Evolutionary conservation across 345 rosid genomes (phyloP).

Genomic region (Aquilaria sinensis): DNA sequence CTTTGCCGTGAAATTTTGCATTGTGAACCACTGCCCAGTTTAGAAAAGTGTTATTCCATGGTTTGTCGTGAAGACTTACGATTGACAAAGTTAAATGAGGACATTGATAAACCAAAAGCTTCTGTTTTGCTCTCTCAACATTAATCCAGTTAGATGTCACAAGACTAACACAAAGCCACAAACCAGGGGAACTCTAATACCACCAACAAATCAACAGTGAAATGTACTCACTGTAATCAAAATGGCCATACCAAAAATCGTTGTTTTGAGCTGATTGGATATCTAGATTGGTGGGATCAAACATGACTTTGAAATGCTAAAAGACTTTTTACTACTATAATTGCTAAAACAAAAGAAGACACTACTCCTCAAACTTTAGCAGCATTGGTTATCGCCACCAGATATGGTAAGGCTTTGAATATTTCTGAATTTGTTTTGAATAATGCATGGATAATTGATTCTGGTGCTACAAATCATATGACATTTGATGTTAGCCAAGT

Average conservation of each 20-base stretch:
- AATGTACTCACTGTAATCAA: slow-evolving; percentile 1
- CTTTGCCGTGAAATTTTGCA: neutral
- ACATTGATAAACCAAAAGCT: neutral
- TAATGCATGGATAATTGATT: slow-evolving; percentile 2
- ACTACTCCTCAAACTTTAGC: neutral
- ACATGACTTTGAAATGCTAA: neutral
- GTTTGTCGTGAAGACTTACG: neutral
- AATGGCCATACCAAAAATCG: neutral
- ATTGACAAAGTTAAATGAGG: neutral
- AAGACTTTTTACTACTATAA: fast-evolving
- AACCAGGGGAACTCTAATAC: neutral
- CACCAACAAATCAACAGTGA: neutral
- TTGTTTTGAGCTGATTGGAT: neutral
- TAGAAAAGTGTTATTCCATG: neutral
- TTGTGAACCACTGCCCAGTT: neutral
- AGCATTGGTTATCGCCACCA: neutral
- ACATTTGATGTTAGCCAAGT: no score
- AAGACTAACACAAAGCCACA: no score
- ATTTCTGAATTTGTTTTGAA: neutral
- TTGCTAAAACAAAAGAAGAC: neutral
- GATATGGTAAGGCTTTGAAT: neutral
- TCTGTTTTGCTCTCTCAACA: neutral
- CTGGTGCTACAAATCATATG: neutral
- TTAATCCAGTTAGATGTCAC: neutral
- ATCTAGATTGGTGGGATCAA: neutral